Conservation (phyloP, 805 yeast species). For the Blastobotrys terrestris region DNA sequence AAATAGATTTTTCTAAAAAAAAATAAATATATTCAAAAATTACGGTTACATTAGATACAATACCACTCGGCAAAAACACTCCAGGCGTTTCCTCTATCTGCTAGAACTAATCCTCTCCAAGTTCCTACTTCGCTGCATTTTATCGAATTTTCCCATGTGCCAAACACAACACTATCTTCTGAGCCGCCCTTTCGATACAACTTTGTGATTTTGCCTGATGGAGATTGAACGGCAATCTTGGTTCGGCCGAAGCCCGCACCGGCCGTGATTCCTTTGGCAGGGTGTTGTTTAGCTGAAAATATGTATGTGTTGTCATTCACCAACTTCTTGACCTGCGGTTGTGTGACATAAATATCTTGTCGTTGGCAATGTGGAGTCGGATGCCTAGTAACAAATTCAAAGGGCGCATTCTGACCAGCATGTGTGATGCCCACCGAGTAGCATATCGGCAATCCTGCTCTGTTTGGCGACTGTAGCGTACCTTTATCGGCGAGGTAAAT, state of each 20-base stretch:
- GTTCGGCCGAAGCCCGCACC: slow-evolving; percentile 39
- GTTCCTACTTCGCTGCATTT: slow-evolving; percentile 66
- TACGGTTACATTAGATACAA: slow-evolving; percentile 38
- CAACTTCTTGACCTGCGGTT: slow-evolving; percentile 73
- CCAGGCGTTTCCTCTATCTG: slow-evolving; percentile 74
- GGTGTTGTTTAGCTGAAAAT: slow-evolving; percentile 60
- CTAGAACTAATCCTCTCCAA: slow-evolving; percentile 78
- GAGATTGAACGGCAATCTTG: slow-evolving; percentile 70
- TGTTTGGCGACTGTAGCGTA: neutral
- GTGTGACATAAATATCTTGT: slow-evolving; percentile 73
- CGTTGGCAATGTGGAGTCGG: slow-evolving; percentile 64
- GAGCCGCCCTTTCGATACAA: slow-evolving; percentile 49
- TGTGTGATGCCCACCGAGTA: slow-evolving; percentile 72
- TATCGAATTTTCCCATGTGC: slow-evolving; percentile 52
- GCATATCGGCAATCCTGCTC: slow-evolving; percentile 42
- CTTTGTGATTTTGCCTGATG: slow-evolving; percentile 71
- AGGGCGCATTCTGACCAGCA: slow-evolving; percentile 53
- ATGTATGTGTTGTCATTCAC: slow-evolving; percentile 51
- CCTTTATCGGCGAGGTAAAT: slow-evolving; percentile 68
- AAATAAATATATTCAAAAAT: neutral
- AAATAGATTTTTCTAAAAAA: slow-evolving; percentile 1
- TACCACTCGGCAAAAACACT: slow-evolving; percentile 90
- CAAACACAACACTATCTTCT: slow-evolving; percentile 22
- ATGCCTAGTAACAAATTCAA: slow-evolving; percentile 63
- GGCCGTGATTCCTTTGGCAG: slow-evolving; percentile 43